Conservation (phyloP, 2,329 filamentous ascomycete species). For the Xylariaceae sp. region DNA sequence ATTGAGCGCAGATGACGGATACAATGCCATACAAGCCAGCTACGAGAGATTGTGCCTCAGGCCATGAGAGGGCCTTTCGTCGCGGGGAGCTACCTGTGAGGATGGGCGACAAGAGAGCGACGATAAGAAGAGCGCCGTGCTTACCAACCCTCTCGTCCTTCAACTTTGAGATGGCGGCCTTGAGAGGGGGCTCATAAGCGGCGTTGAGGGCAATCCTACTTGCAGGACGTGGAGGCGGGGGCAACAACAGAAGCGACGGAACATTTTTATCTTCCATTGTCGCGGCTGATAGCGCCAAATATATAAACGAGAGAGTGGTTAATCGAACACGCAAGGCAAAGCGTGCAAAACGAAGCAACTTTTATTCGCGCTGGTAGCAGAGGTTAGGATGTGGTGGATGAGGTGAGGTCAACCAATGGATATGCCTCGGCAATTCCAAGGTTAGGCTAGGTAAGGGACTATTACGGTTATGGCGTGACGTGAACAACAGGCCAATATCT, state of each 20-base stretch:
- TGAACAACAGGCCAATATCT: too few species aligned
- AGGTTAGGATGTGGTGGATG: too few species aligned
- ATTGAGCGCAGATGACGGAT: slow-evolving; percentile 68
- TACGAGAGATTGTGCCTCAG: slow-evolving; percentile 71
- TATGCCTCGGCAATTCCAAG: too few species aligned
- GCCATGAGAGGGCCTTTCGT: slow-evolving; percentile 63
- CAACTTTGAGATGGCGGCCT: slow-evolving; percentile 54
- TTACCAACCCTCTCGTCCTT: slow-evolving; percentile 39
- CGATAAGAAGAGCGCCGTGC: slow-evolving; percentile 44
- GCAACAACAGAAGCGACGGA: slow-evolving; percentile 64
- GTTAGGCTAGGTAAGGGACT: too few species aligned
- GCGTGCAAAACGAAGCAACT: too few species aligned
- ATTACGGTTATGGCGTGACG: too few species aligned
- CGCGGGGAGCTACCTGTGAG: slow-evolving; percentile 54
- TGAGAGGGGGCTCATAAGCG: slow-evolving; percentile 63
- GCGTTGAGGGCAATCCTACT: slow-evolving; percentile 54
- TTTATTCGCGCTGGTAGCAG: too few species aligned
- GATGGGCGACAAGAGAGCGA: slow-evolving; percentile 66
- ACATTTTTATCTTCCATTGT: slow-evolving; percentile 29
- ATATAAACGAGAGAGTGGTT: background rate
- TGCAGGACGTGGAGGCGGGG: slow-evolving; percentile 62
- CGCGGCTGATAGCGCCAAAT: slow-evolving; percentile 2
- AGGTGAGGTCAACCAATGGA: too few species aligned
- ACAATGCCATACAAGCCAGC: slow-evolving; percentile 79
- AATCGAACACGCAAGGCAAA: background rate